Conservation (phyloP, 176 grass and related monocot genomes). For the Elymus sibiricus region DNA sequence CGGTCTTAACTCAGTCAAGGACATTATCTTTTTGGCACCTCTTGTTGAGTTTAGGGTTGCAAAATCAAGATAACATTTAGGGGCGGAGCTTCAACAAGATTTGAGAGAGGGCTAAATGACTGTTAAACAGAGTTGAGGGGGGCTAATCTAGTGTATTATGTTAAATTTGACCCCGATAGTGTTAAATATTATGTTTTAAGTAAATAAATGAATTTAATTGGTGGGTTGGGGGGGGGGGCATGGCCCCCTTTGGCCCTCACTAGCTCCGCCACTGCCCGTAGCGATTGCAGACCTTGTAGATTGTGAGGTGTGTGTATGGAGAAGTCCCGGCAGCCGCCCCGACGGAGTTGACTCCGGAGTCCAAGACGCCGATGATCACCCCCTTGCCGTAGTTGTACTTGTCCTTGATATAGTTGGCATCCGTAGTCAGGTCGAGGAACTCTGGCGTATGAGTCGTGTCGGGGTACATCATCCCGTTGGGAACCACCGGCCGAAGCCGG, state of each 20-base stretch:
- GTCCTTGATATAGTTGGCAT: neutral
- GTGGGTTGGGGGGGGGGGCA: too few relatives aligned
- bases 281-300: neutral
- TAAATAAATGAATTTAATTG: too few relatives aligned
- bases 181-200: too few relatives aligned
- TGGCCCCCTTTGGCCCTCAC: too few relatives aligned
- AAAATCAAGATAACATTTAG: too few relatives aligned
- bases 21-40: neutral
- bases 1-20: neutral
- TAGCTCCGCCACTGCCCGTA: too few relatives aligned
- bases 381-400: neutral
- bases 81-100: too few relatives aligned
- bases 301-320: neutral
- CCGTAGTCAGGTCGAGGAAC: neutral
- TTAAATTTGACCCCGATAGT: too few relatives aligned
- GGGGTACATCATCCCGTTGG: neutral
- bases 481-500: neutral
- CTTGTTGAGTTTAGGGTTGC: neutral
- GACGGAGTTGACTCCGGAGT: neutral
- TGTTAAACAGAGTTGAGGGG: too few relatives aligned
- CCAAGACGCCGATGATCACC: neutral
- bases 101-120: too few relatives aligned
- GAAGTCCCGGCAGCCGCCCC: neutral
- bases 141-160: too few relatives aligned
- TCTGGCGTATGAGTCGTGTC: neutral